These are phyloP conservation scores for Cyclotella sp. DNA, from an alignment of 108 stramenopile species.

Conservation along the genomic window DNA sequence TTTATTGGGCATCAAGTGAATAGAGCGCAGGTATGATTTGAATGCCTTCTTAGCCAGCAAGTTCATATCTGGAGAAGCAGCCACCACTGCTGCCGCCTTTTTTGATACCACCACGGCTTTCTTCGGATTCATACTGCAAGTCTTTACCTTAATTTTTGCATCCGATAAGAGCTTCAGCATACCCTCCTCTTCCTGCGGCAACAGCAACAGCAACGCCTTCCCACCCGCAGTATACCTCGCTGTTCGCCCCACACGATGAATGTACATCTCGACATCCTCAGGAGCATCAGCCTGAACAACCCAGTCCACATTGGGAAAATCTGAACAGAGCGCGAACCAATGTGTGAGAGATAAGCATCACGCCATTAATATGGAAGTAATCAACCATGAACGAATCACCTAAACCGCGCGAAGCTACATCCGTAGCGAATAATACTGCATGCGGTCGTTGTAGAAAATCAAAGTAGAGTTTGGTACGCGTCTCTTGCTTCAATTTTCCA, in stretches of 20 bases:
- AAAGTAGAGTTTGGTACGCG: slow-evolving; percentile 94
- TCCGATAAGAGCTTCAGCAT: slow-evolving; percentile 57
- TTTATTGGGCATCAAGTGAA: slow-evolving; percentile 91
- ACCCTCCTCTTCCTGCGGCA: slow-evolving; percentile 86
- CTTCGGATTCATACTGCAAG: slow-evolving; percentile 91
- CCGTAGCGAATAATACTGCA: slow-evolving; percentile 97
- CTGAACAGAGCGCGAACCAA: slow-evolving; percentile 18
- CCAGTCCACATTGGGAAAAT: slow-evolving; percentile 98
- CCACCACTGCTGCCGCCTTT: slow-evolving; percentile 88
- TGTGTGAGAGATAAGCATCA: too few species aligned
- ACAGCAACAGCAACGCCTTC: slow-evolving; percentile 86
- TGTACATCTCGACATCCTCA: slow-evolving; percentile 93
- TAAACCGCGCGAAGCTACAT: slow-evolving; percentile 95
- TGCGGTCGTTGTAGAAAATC: slow-evolving; percentile 89
- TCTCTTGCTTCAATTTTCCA: slow-evolving; percentile 96
- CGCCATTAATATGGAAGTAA: too few species aligned
- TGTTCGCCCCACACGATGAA: slow-evolving; percentile 96
- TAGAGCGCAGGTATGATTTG: slow-evolving; percentile 87
- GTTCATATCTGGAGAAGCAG: slow-evolving; percentile 73
- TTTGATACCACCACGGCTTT: slow-evolving; percentile 89
- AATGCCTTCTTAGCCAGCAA: slow-evolving; percentile 92
- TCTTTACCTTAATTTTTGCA: slow-evolving; percentile 87
- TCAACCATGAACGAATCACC: too few species aligned
- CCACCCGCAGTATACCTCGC: slow-evolving; percentile 90
- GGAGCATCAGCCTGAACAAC: slow-evolving; percentile 98